A percentile compares a stretch with the other conserved stretches of the same genome.
Conservation (phyloP, 2,329 filamentous ascomycete species). For the Pseudocercospora cruenta region DNA sequence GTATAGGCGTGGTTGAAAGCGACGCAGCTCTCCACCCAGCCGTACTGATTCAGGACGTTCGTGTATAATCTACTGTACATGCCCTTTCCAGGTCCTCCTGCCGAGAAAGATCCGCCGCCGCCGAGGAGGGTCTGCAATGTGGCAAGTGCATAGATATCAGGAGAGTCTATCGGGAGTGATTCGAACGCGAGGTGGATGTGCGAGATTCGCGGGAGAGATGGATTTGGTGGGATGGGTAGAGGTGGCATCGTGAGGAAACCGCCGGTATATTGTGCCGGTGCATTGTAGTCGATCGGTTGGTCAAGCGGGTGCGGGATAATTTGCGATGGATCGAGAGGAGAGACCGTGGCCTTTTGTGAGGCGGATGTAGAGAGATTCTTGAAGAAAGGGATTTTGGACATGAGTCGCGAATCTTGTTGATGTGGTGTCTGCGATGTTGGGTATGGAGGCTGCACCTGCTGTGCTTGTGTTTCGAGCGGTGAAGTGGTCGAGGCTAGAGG, state of each 20-base stretch:
- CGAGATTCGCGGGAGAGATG: conserved; percentile 77
- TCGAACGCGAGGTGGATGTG: conserved; percentile 97
- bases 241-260: conserved; percentile 85
- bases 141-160: conserved; percentile 94
- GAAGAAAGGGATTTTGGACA: conserved; percentile 86
- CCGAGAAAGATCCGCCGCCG: conserved; percentile 93
- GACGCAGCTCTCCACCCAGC: conserved; percentile 94
- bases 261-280: conserved; percentile 83
- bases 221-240: conserved; percentile 76
- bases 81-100: conserved; percentile 94
- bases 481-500: conserved; percentile 36
- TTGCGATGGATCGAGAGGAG: conserved; percentile 53
- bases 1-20: conserved; percentile 98
- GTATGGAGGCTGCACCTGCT: conserved; percentile 39
- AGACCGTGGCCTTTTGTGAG: conserved; percentile 62
- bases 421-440: conserved; percentile 41
- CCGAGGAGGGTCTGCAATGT: conserved; percentile 94
- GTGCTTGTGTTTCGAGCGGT: conserved; percentile 20
- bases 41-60: conserved; percentile 95
- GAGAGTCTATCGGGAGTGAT: conserved; percentile 83
- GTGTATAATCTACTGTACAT: conserved; percentile 99
- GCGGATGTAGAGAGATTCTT: conserved; percentile 84
- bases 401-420: conserved; percentile 65
- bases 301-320: conserved; percentile 49
- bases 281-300: conserved; percentile 59